Base-by-base conservation (phyloP, 345 rosid genomes). In the Punica granatum region DNA sequence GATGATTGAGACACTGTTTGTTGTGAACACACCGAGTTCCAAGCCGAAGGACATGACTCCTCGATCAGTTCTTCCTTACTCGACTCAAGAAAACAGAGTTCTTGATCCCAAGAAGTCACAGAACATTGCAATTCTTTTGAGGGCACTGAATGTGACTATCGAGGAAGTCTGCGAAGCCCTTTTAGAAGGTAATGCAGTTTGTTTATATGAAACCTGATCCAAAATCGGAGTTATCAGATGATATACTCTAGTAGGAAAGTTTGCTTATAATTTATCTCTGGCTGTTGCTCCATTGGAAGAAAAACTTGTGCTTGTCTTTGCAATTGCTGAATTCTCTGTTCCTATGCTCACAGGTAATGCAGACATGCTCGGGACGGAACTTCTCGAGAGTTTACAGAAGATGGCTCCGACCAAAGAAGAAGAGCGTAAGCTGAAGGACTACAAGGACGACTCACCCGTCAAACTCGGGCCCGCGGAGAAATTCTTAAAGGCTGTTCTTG, bases 131-230 rank as follows among this genome's bases (percentile, higher is more conserved):
- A 95, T 95, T 73, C 68, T 83, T 79, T 89, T 95, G 25, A 82
- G 97, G 41, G 98, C 98, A 1, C 79, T 92, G 64, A 87, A 95
- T 69, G 98, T 95, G 73, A 92, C 99, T 35, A 71, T 88, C 7
- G 99, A 92, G 81, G 98, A 95, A 88, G 97, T 95, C 67, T 88
- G 96, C 73, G 98, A 95, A 36, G 98, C 94, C 33, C 98, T 95
- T 56, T 75, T 92, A 53, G 98, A 95, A 88, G 99, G 99, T 95
- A 88, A 23, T 16, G 37, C 32, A 23, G 21, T 35, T 41, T 11
- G 44, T 21, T 53, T 3, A 19, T 34, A 61, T 18, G 8, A n/a
- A 19, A 25, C 16, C 19, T 35, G 44, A 34, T 64, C 49, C 18
- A 5, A 5, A 30, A 56, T 3, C 25, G 61, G 34, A 12, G 15